Base-by-base conservation (phyloP, 2,329 filamentous ascomycete genomes). In the Epicoccum sorghinum region DNA sequence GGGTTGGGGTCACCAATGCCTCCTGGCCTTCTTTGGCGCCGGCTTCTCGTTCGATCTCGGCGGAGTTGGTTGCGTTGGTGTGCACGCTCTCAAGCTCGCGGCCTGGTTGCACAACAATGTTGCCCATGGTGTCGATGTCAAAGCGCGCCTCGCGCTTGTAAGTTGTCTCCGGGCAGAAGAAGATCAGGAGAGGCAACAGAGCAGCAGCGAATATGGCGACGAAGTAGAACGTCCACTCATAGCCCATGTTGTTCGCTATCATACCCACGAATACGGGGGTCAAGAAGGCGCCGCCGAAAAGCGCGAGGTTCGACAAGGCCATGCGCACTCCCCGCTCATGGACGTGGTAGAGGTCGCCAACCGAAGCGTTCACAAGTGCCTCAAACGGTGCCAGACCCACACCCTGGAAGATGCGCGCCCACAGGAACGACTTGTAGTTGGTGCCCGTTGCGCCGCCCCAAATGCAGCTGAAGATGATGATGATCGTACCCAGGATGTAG, bases 181-280 rank as follows among this genome's bases (percentile, higher is more conserved):
- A 83, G 56, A 95, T 78, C 18, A 96, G 78, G 9, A 89, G 77
- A 0, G 91, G 87, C 4, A 97, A 77, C 49, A 88, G 84, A 5
- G 79, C 80, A 4, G 82, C 90, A 39, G 86, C 83, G 75, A 96
- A 96, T 62, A 97, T 96, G 55, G 91, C 86, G 12, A 96, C 86
- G 37, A 97, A 83, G 73, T 93, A 91, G 69, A 97, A 97, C 0
- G 87, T 89, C 92, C 91, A 96, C 70, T 84, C 78, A 88, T 91
- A 96, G n/a, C 87, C 86, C 44, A 96, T 80, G 0, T 80, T 79
- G 42, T 84, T 77, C 3, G 91, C 91, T 65, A 96, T 93, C 75
- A 91, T 92, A 32, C 93, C 93, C 1, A 93, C 92, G 23, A 96
- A 77, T n/a, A 97, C 91, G 0, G 93, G 93, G 0, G 93, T 96